Evolutionary conservation across 106 monocot genomes (phyloP), one percentile per base, ranked within the genome.

Genomic region (Triglochin maritima): DNA sequence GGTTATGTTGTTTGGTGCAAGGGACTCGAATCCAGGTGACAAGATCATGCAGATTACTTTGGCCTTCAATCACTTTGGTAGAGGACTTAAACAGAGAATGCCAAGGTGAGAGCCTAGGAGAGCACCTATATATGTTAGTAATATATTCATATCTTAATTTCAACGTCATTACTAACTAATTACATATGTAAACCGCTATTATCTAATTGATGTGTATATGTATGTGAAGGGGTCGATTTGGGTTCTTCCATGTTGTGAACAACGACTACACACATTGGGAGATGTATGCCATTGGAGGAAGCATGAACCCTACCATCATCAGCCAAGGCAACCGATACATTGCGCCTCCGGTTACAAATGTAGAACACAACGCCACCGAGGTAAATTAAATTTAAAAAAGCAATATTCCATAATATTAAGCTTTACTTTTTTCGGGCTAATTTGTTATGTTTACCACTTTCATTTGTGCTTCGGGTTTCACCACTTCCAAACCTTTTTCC

Each of bases 191-290:
- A 2, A 58, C 16, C 55, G 58, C 59, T 14, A 10, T 66, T 77
- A 78, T 41, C 73, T 63, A 6, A 65, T 78, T 11, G 78, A 73
- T 9, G 73, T 69, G 6, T 75, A 57, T 60, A n/a, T 55, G 64
- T 48, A 66, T 54, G 60, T 46, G 64, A n/a, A 71, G 84, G 64
- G 71, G 81, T 46, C 68, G 86, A 43, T 86, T 48, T 12, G 89
- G 89, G 0, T 89, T 86, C 77, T 73, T 83, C 66, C 89, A 89
- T 41, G 68, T 86, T 15, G 74, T 89, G 47, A 89, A 89, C 68
- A 89, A 89, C 43, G 86, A 89, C 77, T 89, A 86, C 78, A 83
- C 81, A 11, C 81, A 86, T 46, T 90, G 86, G 86, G 6, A 47
- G 16, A 85, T 85, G 81, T 85, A 85, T 43, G 85, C 81, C 17